Conservation (phyloP, 2,329 filamentous ascomycete genomes). For the Pseudopyricularia cyperi region DNA sequence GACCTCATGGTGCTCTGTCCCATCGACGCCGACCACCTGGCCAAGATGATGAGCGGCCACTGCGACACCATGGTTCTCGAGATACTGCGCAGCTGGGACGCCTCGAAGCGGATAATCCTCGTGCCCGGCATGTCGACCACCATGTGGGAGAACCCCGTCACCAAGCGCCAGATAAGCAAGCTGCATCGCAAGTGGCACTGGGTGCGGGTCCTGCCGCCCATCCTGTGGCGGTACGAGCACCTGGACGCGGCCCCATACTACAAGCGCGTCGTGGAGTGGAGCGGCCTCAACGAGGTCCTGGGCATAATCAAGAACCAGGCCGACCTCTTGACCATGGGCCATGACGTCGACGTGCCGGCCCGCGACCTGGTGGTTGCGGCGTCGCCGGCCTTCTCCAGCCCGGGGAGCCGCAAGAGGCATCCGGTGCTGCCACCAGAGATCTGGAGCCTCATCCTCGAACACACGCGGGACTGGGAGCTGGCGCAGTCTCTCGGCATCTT, state of each 20-base stretch:
- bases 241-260: slow-evolving; percentile 15
- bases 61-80: slow-evolving; percentile 71
- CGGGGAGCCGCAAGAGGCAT: slow-evolving; percentile 19
- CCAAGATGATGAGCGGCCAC: slow-evolving; percentile 77
- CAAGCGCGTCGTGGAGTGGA: slow-evolving; percentile 46
- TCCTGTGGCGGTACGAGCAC: slow-evolving; percentile 67
- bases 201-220: slow-evolving; percentile 68
- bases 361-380: slow-evolving; percentile 10
- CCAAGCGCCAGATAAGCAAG: slow-evolving; percentile 75
- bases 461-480: slow-evolving; percentile 81
- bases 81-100: slow-evolving; percentile 74
- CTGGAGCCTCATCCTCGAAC: slow-evolving; percentile 79
- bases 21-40: slow-evolving; percentile 71
- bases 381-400: slow-evolving; percentile 17
- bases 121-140: slow-evolving; percentile 80
- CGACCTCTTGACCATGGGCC: slow-evolving; percentile 59
- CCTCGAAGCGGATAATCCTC: slow-evolving; percentile 70
- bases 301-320: slow-evolving; percentile 66
- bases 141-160: slow-evolving; percentile 86
- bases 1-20: slow-evolving; percentile 76
- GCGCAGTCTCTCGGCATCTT: slow-evolving; percentile 71
- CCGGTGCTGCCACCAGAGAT: slow-evolving; percentile 65
- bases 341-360: slow-evolving; percentile 49
- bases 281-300: slow-evolving; percentile 57
- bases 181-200: slow-evolving; percentile 75